Conservation (phyloP, 176 grass and related monocot species). For the Sorghum bicolor region Sorghum_bicolor_NCBIv3 NC_012873.2:57144501-57145000, state of each 20-base stretch:
- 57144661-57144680: constrained; percentile 95
- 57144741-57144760: constrained; percentile 97
- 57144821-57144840: constrained; percentile 60
- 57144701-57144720: constrained; percentile 65
- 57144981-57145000: not conserved
- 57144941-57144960: constrained; percentile 71
- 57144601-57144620: constrained; percentile 24
- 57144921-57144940: constrained; percentile 63
- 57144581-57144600: constrained; percentile 92
- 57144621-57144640: constrained; percentile 89
- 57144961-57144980: constrained; percentile 44
- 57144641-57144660: constrained; percentile 77
- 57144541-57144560: constrained; percentile 71
- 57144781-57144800: constrained; percentile 91
- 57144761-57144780: constrained; percentile 94
- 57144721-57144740: constrained; percentile 74
- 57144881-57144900: not conserved
- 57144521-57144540: constrained; percentile 86
- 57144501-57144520: constrained; percentile 92
- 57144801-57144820: constrained; percentile 75
- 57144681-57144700: constrained; percentile 84
- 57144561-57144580: constrained; percentile 99
- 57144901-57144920: constrained; percentile 30
- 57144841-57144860: constrained; percentile 32
- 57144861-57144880: not conserved